These are phyloP conservation scores for Myxozyma kluyveri DNA, from an alignment of 805 yeast genomes.

Conservation along the genomic window DNA sequence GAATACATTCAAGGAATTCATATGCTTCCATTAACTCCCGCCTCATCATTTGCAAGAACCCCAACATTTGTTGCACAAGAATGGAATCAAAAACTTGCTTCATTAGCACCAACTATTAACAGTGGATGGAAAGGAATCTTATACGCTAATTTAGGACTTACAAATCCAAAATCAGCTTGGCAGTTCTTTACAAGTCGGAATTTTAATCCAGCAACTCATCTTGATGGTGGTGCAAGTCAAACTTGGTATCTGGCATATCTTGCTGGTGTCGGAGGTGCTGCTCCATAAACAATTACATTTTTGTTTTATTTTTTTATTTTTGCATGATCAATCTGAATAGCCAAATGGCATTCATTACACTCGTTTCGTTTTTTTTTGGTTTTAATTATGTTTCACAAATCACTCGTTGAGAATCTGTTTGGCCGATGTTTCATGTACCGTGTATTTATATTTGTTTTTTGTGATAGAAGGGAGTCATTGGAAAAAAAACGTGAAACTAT, in stretches of 20 bases:
- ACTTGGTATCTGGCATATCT: slow-evolving; percentile 83
- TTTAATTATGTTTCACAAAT: too few species aligned
- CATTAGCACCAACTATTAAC: slow-evolving; percentile 45
- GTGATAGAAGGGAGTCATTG: too few species aligned
- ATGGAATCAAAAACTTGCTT: slow-evolving; percentile 53
- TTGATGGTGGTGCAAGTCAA: slow-evolving; percentile 82
- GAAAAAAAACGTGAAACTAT: too few species aligned
- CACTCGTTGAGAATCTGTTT: too few species aligned
- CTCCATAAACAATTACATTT: too few species aligned
- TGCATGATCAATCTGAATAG: too few species aligned
- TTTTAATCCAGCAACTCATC: slow-evolving; percentile 47
- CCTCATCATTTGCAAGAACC: slow-evolving; percentile 54
- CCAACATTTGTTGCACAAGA: slow-evolving; percentile 53
- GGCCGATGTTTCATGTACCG: too few species aligned
- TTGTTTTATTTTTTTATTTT: too few species aligned
- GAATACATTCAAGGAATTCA: slow-evolving; percentile 77
- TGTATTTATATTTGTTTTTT: too few species aligned
- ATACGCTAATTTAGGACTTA: slow-evolving; percentile 69
- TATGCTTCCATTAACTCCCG: slow-evolving; percentile 70
- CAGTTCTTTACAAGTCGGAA: slow-evolving; percentile 54
- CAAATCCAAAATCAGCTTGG: slow-evolving; percentile 64
- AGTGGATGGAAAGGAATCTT: slow-evolving; percentile 65
- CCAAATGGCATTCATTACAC: too few species aligned
- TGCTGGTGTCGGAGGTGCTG: slow-evolving; percentile 37
- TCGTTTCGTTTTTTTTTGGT: too few species aligned